Conservation (phyloP, 805 yeast species). For the Barnettozyma vustinii region DNA sequence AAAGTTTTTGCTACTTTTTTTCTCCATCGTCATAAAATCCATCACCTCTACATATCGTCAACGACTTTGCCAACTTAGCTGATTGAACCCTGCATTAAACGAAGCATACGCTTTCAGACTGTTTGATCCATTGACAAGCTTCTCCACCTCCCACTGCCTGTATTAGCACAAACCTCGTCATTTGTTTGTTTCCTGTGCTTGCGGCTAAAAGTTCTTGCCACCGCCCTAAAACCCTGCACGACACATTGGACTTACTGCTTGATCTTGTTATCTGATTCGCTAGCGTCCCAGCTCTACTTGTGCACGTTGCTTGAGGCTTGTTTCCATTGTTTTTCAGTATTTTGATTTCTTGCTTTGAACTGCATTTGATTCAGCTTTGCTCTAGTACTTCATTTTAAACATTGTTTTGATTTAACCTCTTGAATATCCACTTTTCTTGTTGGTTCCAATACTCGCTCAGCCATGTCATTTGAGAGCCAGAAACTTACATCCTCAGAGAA, state of each 20-base stretch:
- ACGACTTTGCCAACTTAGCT: neutral
- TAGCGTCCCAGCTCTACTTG: neutral
- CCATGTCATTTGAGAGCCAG: conserved; percentile 7
- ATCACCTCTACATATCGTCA: neutral
- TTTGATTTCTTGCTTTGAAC: neutral
- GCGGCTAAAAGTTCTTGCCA: neutral
- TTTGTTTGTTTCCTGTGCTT: neutral
- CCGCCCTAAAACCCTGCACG: neutral
- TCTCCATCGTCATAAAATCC: neutral
- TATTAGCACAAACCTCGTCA: neutral
- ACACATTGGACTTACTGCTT: neutral
- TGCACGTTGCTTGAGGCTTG: neutral
- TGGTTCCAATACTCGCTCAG: neutral
- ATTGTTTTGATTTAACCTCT: neutral
- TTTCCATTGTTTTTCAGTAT: neutral
- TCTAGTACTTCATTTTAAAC: neutral
- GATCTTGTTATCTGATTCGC: neutral
- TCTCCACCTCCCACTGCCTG: neutral
- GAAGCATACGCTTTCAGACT: neutral
- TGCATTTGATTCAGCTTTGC: neutral
- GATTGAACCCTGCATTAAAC: neutral
- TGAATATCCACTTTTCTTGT: neutral
- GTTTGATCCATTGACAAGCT: neutral
- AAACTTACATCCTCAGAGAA: conserved; percentile 2
- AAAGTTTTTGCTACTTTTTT: conserved; percentile 1